phyloP scores from a whole-genome alignment of 1,284 basidiomycete genomes.

The Termitomyces sp. region DNA sequence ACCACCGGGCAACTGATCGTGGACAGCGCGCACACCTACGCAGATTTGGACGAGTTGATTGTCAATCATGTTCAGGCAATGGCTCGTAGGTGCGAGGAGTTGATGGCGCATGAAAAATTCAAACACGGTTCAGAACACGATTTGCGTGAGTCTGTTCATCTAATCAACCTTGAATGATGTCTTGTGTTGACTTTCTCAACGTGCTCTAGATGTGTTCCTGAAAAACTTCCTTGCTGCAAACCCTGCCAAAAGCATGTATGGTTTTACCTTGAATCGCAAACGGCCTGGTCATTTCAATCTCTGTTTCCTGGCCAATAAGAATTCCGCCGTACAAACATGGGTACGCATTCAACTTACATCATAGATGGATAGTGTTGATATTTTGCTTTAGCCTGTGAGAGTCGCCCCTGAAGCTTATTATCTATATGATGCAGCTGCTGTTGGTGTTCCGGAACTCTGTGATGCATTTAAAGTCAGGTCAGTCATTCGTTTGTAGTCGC shows the following conservation, averaged over 20 bases:
- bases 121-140: slow-evolving; percentile 85
- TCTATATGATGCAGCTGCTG: slow-evolving; percentile 82
- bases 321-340: slow-evolving; percentile 88
- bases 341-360: slow-evolving; percentile 36
- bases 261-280: slow-evolving; percentile 89
- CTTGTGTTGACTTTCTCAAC: slow-evolving; percentile 4
- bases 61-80: slow-evolving; percentile 97
- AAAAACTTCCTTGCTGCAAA: slow-evolving; percentile 91
- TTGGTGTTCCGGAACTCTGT: slow-evolving; percentile 87
- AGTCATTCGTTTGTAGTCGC: slow-evolving; percentile 17
- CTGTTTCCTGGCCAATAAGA: slow-evolving; percentile 91
- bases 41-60: slow-evolving; percentile 96
- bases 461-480: slow-evolving; percentile 94
- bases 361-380: slow-evolving; percentile 7
- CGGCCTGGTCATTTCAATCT: slow-evolving; percentile 92
- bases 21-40: slow-evolving; percentile 79
- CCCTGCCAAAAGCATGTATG: slow-evolving; percentile 92
- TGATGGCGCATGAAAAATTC: slow-evolving; percentile 96
- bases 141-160: slow-evolving; percentile 60
- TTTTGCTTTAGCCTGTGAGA: slow-evolving; percentile 66
- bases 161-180: neutral
- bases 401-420: slow-evolving; percentile 89
- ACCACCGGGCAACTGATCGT: slow-evolving; percentile 73
- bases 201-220: slow-evolving; percentile 71
- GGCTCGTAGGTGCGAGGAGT: slow-evolving; percentile 89